These are phyloP conservation scores for Datisca glomerata DNA, from an alignment of 306 rosid genomes.

Conservation along the genomic window DNA sequence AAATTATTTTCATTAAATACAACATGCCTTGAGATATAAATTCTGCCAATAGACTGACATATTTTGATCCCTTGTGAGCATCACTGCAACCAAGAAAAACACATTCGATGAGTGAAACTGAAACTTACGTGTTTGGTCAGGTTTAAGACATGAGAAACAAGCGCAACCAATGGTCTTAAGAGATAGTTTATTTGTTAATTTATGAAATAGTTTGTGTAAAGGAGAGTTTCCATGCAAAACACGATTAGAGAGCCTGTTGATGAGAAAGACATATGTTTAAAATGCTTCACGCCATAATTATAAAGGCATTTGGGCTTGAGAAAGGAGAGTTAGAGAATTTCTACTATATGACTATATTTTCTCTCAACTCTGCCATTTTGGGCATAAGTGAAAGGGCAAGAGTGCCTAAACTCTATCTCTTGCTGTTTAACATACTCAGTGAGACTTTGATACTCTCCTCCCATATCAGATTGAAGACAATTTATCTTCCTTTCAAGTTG, in stretches of 20 bases:
- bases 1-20: too few relatives aligned
- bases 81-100: neutral
- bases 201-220: neutral
- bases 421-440: too few relatives aligned
- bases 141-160: neutral
- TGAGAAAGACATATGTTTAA: too few relatives aligned
- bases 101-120: neutral
- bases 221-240: neutral
- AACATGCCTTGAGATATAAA: too few relatives aligned
- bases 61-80: neutral
- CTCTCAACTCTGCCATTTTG: too few relatives aligned
- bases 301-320: neutral
- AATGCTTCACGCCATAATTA: neutral
- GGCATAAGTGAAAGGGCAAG: too few relatives aligned
- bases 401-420: too few relatives aligned
- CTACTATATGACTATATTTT: too few relatives aligned
- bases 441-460: too few relatives aligned
- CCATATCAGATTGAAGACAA: too few relatives aligned
- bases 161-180: neutral
- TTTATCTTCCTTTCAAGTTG: too few relatives aligned
- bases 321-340: neutral
- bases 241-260: neutral
- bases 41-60: too few relatives aligned
- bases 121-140: neutral
- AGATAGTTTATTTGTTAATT: neutral